Evolutionary conservation across 2,329 filamentous ascomycete genomes (phyloP).

Genomic region (Lomentospora prolificans): DNA sequence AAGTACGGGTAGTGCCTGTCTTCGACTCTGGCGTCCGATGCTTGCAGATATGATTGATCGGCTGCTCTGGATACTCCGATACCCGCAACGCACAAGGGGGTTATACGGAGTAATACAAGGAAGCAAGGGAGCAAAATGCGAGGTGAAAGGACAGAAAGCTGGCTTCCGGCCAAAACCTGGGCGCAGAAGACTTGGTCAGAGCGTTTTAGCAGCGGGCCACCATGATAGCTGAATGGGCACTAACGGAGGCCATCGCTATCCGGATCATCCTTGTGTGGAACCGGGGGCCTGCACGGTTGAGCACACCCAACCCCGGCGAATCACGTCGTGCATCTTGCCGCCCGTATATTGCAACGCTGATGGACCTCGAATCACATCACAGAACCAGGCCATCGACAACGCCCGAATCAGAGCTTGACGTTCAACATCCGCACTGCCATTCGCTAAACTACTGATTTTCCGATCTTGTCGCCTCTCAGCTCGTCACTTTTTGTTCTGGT

Average conservation of each 20-base stretch:
- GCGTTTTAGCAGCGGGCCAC: too few species aligned
- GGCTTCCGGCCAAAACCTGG: too few species aligned
- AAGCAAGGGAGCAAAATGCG: too few species aligned
- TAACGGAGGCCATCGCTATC: not conserved
- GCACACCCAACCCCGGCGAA: conserved; percentile 14
- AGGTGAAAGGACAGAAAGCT: not conserved
- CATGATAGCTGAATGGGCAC: too few species aligned
- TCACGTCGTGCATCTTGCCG: conserved; percentile 16
- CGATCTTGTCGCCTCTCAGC: not conserved
- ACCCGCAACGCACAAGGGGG: not conserved
- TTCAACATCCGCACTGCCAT: conserved; percentile 1
- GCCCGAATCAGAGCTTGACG: conserved; percentile 6
- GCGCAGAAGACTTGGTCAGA: not conserved
- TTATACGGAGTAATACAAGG: not conserved
- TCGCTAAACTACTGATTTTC: not conserved
- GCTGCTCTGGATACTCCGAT: not conserved
- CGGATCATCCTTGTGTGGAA: not conserved
- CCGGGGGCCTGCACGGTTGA: conserved; percentile 9
- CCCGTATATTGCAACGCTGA: conserved; percentile 12
- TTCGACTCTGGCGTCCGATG: not conserved
- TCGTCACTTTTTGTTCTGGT: not conserved
- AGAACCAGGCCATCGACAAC: not conserved
- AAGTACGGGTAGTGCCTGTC: not conserved
- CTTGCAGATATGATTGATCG: not conserved
- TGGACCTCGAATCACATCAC: conserved; percentile 10